Evolutionary conservation across 345 rosid genomes (phyloP).

Genomic region (Lumnitzera littorea): DNA sequence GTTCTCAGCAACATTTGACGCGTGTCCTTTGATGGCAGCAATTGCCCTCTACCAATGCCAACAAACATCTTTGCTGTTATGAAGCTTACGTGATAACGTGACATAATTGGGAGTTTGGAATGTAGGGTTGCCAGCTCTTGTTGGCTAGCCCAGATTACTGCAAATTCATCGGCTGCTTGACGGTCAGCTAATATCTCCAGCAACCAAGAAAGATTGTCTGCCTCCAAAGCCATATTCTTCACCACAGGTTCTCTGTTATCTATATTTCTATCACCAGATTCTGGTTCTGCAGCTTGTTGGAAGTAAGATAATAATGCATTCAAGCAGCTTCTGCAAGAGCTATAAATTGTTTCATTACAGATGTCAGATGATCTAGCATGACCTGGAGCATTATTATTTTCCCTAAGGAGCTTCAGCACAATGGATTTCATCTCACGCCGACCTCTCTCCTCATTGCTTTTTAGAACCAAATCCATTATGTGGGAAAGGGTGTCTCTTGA

Average conservation of each 20-base stretch:
- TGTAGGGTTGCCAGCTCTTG: constrained; percentile 68
- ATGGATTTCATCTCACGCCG: constrained; percentile 87
- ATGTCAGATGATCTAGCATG: constrained; percentile 40
- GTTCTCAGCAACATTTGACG: constrained; percentile 58
- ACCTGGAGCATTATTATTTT: constrained; percentile 45
- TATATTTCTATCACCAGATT: constrained; percentile 17
- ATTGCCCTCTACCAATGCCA: constrained; percentile 89
- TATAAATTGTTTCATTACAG: constrained; percentile 59
- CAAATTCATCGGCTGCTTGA: constrained; percentile 82
- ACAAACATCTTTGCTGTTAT: constrained; percentile 70
- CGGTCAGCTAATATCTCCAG: constrained; percentile 75
- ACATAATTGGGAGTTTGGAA: constrained; percentile 52
- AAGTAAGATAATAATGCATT: constrained; percentile 48
- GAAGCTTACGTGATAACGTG: constrained; percentile 83
- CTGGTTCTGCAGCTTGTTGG: constrained; percentile 49
- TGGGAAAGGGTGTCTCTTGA: constrained; percentile 72
- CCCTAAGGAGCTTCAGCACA: constrained; percentile 84
- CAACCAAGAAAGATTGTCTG: constrained; percentile 86
- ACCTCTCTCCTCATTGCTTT: constrained; percentile 84
- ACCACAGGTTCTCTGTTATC: constrained; percentile 38
- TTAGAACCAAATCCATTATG: constrained; percentile 76
- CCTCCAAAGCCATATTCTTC: constrained; percentile 69
- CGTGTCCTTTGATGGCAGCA: constrained; percentile 80
- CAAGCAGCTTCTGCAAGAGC: constrained; percentile 61
- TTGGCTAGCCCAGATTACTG: constrained; percentile 70